These are phyloP conservation scores for Suillus plorans DNA, from an alignment of 768 basidiomycete species.

Conservation along the genomic window DNA sequence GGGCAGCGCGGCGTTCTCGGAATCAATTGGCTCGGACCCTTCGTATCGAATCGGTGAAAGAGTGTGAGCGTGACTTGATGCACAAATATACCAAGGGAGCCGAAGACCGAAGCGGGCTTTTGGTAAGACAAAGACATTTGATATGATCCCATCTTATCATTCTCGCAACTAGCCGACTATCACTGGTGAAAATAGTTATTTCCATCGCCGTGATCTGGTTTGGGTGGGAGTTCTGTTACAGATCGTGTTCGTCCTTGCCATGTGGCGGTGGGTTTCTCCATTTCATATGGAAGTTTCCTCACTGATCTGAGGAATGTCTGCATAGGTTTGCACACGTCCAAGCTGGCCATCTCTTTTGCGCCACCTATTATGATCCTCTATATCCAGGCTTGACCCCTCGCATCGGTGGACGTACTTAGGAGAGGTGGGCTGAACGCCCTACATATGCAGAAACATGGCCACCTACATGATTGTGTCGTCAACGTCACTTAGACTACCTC, in stretches of 20 bases:
- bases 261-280: slow-evolving; percentile 53
- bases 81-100: slow-evolving; percentile 35
- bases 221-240: slow-evolving; percentile 44
- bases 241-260: slow-evolving; percentile 44
- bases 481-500: background rate
- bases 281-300: slow-evolving; percentile 5
- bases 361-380: slow-evolving; percentile 77
- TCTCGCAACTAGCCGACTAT: slow-evolving; percentile 21
- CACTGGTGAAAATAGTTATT: slow-evolving; percentile 18
- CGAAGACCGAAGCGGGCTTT: slow-evolving; percentile 35
- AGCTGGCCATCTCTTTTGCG: slow-evolving; percentile 61
- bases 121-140: slow-evolving; percentile 34
- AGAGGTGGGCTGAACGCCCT: slow-evolving; percentile 36
- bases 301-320: slow-evolving; percentile 11
- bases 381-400: slow-evolving; percentile 63
- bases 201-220: slow-evolving; percentile 29
- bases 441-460: slow-evolving; percentile 20
- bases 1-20: slow-evolving; percentile 49
- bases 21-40: slow-evolving; percentile 43
- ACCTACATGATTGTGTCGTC: slow-evolving; percentile 23
- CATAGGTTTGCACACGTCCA: slow-evolving; percentile 45
- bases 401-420: slow-evolving; percentile 42
- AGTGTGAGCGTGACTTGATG: slow-evolving; percentile 36
- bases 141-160: slow-evolving; percentile 5
- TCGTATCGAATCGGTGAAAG: slow-evolving; percentile 36